phyloP scores from a whole-genome alignment of 495 filamentous ascomycete species.

The Paragyromitra xinjiangensis region DNA sequence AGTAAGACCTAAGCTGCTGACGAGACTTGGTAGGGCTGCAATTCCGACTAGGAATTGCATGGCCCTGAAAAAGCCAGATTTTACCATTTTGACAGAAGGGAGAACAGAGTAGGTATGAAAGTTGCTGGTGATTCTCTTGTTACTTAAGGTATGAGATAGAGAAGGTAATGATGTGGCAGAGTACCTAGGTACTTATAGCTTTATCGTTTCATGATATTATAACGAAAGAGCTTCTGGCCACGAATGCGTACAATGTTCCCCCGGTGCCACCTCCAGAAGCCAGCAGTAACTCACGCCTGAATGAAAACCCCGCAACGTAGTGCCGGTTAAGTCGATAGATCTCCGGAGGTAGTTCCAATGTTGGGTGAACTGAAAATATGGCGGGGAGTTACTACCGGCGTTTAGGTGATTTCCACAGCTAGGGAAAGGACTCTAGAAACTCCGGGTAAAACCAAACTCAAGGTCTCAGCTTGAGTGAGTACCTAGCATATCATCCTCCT shows the following conservation, averaged over 20 bases:
- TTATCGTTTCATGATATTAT: not conserved
- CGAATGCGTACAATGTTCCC: no score
- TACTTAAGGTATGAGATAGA: not conserved
- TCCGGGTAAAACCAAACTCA: not conserved
- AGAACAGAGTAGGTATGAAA: not conserved
- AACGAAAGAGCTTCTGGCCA: not conserved
- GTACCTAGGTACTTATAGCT: not conserved
- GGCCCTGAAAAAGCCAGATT: conserved; percentile 1
- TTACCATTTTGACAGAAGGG: not conserved
- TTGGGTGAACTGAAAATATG: not conserved
- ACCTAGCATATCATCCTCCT: not conserved
- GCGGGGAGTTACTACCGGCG: not conserved
- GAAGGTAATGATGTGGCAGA: not conserved
- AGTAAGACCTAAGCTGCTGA: conserved; percentile 18
- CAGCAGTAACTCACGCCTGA: not conserved
- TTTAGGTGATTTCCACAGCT: not conserved
- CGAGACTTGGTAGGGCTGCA: conserved; percentile 26
- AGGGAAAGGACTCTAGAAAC: not conserved
- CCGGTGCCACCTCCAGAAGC: not conserved
- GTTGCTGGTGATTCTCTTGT: not conserved
- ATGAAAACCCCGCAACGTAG: not conserved
- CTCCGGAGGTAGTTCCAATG: not conserved
- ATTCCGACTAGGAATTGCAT: conserved; percentile 17
- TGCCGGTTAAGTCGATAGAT: not conserved
- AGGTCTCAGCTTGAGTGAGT: not conserved